Conservation (phyloP, 1,284 basidiomycete genomes). For the Irpex sp. region DNA sequence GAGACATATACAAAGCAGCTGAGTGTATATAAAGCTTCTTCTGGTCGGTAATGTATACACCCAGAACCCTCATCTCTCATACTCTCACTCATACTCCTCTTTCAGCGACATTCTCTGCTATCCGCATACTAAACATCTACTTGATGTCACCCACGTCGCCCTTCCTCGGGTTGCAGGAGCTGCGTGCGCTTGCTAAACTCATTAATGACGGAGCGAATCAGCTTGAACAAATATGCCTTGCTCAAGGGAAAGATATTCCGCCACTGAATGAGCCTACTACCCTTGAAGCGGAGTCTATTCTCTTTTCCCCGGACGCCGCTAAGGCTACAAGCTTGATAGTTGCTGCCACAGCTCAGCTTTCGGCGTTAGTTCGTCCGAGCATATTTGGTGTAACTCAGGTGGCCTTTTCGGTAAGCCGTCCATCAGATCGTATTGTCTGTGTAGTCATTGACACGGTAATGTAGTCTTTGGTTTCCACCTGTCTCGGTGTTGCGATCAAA, state of each 20-base stretch:
- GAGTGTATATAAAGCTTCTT: too few species aligned
- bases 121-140: too few species aligned
- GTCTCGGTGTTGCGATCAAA: neutral
- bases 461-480: neutral
- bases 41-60: too few species aligned
- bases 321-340: constrained; percentile 3
- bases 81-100: too few species aligned
- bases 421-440: neutral
- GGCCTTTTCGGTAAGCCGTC: neutral
- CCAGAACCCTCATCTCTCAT: too few species aligned
- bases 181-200: neutral
- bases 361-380: constrained; percentile 10
- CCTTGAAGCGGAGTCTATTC: constrained; percentile 10
- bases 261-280: constrained; percentile 11
- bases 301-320: neutral
- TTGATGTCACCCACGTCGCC: too few species aligned
- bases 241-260: constrained; percentile 4
- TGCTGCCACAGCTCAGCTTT: constrained; percentile 16
- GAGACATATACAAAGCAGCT: too few species aligned
- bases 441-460: neutral
- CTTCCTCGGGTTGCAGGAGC: neutral
- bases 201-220: neutral
- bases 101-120: too few species aligned
- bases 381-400: constrained; percentile 8
- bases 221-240: neutral